Base-by-base conservation (phyloP, 306 rosid species). In the Spatholobus suberectus region DNA sequence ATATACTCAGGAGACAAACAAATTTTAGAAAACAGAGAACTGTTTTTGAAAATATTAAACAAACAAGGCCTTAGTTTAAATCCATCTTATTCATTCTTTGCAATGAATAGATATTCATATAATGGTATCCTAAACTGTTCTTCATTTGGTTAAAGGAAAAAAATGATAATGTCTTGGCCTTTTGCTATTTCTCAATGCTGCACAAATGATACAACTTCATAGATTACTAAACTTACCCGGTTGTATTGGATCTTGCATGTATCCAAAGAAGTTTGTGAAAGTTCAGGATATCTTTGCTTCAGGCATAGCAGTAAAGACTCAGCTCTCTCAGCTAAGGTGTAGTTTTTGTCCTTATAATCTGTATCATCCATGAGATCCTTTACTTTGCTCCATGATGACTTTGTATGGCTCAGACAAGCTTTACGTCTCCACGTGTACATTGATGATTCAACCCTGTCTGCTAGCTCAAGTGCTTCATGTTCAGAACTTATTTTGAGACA, bases 381-480 rank as follows among this genome's bases (percentile, higher is more conserved):
- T 3, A 96, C 98, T 89, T 91, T 75, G 52, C 85, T 89, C 99
- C 99, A 96, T 5, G 99, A 96, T 7, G 98, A 79, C 79, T 87
- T 90, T 11, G 99, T 91, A 86, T 92, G 88, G 87, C 85, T 89
- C 41, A 94, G 23, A 71, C 99, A 96, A 20, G 99, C 92, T 77
- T 96, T 96, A 21, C 97, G 91, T 58, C 99, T 85, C 98, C 98
- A 94, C 11, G 97, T 85, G 84, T 96, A 94, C 98, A 96, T 94
- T 4, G 99, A 94, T 18, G 99, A 91, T 84, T 96, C 98, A 29
- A 96, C 91, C 79, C 88, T 90, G 84, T 96, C 98, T 21, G 94
- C 97, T 34, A 96, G 86, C 74, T 92, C 97, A 20, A 96, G 97
- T 57, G 98, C 99, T 83, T 96, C 99, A 71, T 89, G 98, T 57